phyloP scores from a whole-genome alignment of 1,139 yeast genomes.

The Suhomyces kunorum region DNA sequence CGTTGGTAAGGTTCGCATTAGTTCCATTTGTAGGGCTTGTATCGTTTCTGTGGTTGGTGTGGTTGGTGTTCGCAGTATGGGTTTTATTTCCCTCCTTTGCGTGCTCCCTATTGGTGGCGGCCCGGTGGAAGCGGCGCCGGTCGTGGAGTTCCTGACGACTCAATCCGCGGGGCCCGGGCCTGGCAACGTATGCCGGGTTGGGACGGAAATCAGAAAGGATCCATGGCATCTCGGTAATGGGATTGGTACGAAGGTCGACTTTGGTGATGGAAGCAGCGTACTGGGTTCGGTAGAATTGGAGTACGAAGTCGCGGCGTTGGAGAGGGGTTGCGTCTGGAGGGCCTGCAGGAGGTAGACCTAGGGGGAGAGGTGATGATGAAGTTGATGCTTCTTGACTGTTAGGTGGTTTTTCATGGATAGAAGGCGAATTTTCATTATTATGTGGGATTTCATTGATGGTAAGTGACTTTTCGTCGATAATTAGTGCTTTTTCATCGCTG shows the following conservation, averaged over 20 bases:
- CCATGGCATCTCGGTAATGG: slow-evolving; percentile 33
- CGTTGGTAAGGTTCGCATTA: no score
- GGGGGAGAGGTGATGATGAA: background rate
- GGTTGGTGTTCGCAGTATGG: no score
- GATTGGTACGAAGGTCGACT: slow-evolving; percentile 29
- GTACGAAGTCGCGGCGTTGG: slow-evolving; percentile 34
- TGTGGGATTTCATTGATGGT: no score
- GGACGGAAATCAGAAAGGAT: slow-evolving; percentile 48
- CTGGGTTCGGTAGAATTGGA: slow-evolving; percentile 27
- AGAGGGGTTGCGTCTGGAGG: slow-evolving; percentile 21
- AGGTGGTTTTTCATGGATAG: no score
- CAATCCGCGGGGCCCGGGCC: no score
- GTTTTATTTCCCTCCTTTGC: no score
- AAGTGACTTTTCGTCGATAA: no score
- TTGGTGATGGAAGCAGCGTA: slow-evolving; percentile 21
- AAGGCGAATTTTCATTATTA: no score
- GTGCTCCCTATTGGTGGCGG: slow-evolving; percentile 17
- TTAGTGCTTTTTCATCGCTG: no score
- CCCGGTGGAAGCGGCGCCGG: slow-evolving; percentile 29
- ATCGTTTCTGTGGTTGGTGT: no score
- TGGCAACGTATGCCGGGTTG: slow-evolving; percentile 36
- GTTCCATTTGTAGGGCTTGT: no score
- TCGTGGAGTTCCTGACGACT: slow-evolving; percentile 38
- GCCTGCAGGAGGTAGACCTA: slow-evolving; percentile 7
- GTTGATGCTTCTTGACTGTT: no score